A percentile compares a stretch with the other conserved stretches of the same genome.
phyloP scores from a whole-genome alignment of 257 asterid genomes.

The Catharanthus roseus region DNA sequence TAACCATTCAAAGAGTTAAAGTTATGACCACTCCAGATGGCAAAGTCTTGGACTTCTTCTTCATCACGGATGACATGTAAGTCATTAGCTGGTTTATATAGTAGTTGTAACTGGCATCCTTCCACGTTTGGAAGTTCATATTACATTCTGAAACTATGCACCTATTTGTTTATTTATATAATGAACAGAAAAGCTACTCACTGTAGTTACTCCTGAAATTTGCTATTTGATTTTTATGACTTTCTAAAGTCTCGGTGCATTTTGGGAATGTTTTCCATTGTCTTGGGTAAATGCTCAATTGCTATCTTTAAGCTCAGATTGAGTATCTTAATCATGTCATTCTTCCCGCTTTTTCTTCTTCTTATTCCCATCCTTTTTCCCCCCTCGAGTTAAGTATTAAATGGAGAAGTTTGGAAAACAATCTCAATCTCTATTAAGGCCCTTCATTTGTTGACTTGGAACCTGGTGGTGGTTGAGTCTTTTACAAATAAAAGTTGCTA shows the following conservation, averaged over 20 bases:
- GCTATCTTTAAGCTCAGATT: background rate
- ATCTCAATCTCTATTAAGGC: background rate
- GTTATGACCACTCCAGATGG: constrained; percentile 55
- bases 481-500: background rate
- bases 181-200: background rate
- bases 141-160: background rate
- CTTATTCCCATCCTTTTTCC: background rate
- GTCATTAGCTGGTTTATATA: constrained; percentile 12
- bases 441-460: background rate
- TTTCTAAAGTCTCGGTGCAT: constrained; percentile 1
- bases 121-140: background rate
- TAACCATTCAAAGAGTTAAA: constrained; percentile 45
- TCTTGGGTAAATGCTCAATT: background rate
- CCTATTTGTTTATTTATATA: background rate
- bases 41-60: constrained; percentile 50
- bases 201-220: background rate
- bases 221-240: background rate
- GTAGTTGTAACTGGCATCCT: no score
- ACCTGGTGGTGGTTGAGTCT: background rate
- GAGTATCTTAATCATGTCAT: background rate
- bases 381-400: background rate
- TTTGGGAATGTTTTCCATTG: background rate
- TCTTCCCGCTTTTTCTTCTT: background rate
- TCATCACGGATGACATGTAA: constrained; percentile 44
- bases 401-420: background rate